These are phyloP conservation scores for Cyphellophora attinorum DNA, from an alignment of 2,329 filamentous ascomycete genomes.

Conservation along the genomic window DNA sequence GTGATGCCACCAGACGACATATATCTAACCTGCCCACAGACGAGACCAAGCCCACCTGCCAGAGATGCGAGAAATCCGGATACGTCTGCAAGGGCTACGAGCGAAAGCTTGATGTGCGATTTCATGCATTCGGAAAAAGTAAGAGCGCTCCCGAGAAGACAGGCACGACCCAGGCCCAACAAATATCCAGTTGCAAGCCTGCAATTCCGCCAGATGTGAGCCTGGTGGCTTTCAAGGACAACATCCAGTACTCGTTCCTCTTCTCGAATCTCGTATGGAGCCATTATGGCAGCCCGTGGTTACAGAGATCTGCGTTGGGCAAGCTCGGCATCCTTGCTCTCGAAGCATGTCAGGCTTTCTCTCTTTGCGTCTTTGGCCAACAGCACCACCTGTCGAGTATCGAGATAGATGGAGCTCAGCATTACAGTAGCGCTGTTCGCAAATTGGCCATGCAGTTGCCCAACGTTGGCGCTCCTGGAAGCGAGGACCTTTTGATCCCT, in stretches of 20 bases:
- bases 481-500: slow-evolving; percentile 11
- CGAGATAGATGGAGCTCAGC: slow-evolving; percentile 10
- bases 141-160: slow-evolving; percentile 1
- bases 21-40: no score
- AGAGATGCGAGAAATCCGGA: slow-evolving; percentile 12
- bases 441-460: slow-evolving; percentile 9
- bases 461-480: slow-evolving; percentile 9
- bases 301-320: slow-evolving; percentile 11
- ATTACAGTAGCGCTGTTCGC: slow-evolving; percentile 11
- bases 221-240: slow-evolving; percentile 11
- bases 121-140: slow-evolving; percentile 10
- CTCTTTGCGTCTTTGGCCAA: slow-evolving; percentile 11
- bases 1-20: not conserved
- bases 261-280: slow-evolving; percentile 16
- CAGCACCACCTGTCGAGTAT: slow-evolving; percentile 12
- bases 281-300: slow-evolving; percentile 13
- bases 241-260: slow-evolving; percentile 12
- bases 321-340: slow-evolving; percentile 10
- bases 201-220: slow-evolving; percentile 7
- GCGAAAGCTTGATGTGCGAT: slow-evolving; percentile 11
- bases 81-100: slow-evolving; percentile 12
- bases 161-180: slow-evolving; percentile 4
- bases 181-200: slow-evolving; percentile 5
- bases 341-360: slow-evolving; percentile 11
- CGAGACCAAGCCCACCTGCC: slow-evolving; percentile 11